Percentiles rank a stretch among this genome's conserved stretches.
phyloP scores from a whole-genome alignment of 1,284 basidiomycete species.

The Fomitiporia mediterranea region DNA sequence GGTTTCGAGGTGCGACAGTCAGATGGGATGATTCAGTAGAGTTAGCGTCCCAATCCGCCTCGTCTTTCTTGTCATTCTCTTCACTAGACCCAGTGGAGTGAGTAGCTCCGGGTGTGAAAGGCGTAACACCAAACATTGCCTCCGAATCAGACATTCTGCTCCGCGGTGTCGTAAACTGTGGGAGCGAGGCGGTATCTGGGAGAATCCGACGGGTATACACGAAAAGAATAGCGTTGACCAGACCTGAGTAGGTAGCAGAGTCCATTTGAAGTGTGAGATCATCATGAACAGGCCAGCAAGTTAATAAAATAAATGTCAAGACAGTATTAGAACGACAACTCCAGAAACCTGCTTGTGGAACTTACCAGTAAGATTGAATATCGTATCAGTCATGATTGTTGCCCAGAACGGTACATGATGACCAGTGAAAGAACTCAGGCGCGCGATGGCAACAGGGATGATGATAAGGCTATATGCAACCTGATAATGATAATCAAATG shows the following conservation, averaged over 20 bases:
- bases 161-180: constrained; percentile 20
- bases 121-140: constrained; percentile 12
- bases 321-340: neutral
- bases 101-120: neutral
- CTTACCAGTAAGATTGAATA: constrained; percentile 35
- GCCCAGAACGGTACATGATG: constrained; percentile 30
- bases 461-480: constrained; percentile 33
- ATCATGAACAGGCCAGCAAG: neutral
- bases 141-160: constrained; percentile 9
- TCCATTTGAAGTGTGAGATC: neutral
- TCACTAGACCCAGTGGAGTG: neutral
- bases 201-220: constrained; percentile 19
- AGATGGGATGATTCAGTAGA: no score
- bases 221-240: constrained; percentile 24
- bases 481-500: constrained; percentile 20
- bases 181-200: constrained; percentile 18
- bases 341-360: neutral
- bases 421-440: constrained; percentile 32
- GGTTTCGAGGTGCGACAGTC: neutral
- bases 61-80: neutral
- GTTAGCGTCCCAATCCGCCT: neutral
- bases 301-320: neutral
- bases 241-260: constrained; percentile 14
- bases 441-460: constrained; percentile 32
- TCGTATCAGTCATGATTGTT: constrained; percentile 28